A percentile compares a stretch with the other conserved stretches of the same genome.
phyloP scores from a whole-genome alignment of 805 yeast species.

The Wickerhamiella lipophila region DNA sequence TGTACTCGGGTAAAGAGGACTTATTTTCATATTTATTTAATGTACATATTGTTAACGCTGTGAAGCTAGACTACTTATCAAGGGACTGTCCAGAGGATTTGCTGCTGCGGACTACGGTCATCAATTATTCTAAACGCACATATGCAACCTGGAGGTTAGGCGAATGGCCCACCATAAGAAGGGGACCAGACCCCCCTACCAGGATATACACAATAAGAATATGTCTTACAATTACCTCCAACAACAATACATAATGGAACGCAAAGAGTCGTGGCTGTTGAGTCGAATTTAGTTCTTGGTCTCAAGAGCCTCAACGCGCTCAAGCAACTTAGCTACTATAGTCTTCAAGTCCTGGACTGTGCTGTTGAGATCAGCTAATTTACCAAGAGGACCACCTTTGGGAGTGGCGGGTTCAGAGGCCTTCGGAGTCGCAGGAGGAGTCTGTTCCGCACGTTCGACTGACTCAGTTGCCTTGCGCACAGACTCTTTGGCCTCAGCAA shows the following conservation, averaged over 20 bases:
- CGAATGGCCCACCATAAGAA: too few species aligned
- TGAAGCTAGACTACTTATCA: too few species aligned
- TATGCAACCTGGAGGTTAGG: too few species aligned
- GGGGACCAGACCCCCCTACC: too few species aligned
- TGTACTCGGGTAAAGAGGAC: too few species aligned
- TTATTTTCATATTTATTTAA: not conserved
- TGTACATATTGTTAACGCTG: too few species aligned
- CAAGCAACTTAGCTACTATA: slow-evolving; percentile 17
- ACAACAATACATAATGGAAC: not conserved
- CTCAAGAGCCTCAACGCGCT: slow-evolving; percentile 19
- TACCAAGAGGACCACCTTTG: slow-evolving; percentile 8
- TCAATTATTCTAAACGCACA: too few species aligned
- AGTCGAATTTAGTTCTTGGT: slow-evolving; percentile 3
- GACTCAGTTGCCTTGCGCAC: slow-evolving; percentile 8
- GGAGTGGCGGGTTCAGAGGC: slow-evolving; percentile 3
- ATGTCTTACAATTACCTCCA: too few species aligned
- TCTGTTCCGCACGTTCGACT: slow-evolving; percentile 9
- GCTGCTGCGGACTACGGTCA: too few species aligned
- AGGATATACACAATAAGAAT: too few species aligned
- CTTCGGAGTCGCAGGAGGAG: slow-evolving; percentile 2
- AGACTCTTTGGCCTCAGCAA: slow-evolving; percentile 6
- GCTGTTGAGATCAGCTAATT: slow-evolving; percentile 13
- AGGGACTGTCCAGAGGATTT: too few species aligned
- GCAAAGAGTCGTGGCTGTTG: not conserved
- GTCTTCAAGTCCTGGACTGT: slow-evolving; percentile 17